These are phyloP conservation scores for Halteria grandinella DNA, from an alignment of 73 alveolate species.

Conservation along the genomic window DNA sequence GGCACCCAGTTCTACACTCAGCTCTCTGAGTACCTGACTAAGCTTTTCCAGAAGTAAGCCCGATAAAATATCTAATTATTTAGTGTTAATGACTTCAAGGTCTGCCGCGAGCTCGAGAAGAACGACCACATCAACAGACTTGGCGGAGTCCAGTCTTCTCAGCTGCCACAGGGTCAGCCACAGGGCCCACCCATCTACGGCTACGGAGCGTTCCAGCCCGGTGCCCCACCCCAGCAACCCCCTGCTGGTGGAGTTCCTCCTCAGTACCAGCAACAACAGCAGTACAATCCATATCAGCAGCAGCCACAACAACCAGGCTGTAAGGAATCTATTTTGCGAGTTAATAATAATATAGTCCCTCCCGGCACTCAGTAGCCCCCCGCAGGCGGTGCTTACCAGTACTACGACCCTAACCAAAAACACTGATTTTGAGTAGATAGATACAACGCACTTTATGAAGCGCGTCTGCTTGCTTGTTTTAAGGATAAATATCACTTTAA, in stretches of 20 bases:
- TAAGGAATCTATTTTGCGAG: too few relatives aligned
- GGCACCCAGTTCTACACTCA: conserved; percentile 42
- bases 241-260: neutral
- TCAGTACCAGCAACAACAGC: neutral
- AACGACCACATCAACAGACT: conserved; percentile 16
- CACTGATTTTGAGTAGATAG: too few relatives aligned
- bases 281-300: neutral
- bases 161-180: neutral
- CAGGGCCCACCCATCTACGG: conserved; percentile 22
- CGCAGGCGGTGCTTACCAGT: too few relatives aligned
- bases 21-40: conserved; percentile 40
- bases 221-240: neutral
- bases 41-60: conserved; percentile 43
- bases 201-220: neutral
- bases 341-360: too few relatives aligned
- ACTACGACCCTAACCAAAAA: conserved; percentile 13
- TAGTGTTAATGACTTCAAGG: conserved; percentile 35
- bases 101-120: conserved; percentile 55
- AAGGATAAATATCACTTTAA: too few relatives aligned
- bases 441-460: too few relatives aligned
- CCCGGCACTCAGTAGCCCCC: too few relatives aligned
- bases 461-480: too few relatives aligned
- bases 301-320: conserved; percentile 1
- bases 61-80: too few relatives aligned
- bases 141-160: conserved; percentile 17